Evolutionary conservation across 176 grass and related monocot species (phyloP).

Genomic region (Otatea glauca): DNA sequence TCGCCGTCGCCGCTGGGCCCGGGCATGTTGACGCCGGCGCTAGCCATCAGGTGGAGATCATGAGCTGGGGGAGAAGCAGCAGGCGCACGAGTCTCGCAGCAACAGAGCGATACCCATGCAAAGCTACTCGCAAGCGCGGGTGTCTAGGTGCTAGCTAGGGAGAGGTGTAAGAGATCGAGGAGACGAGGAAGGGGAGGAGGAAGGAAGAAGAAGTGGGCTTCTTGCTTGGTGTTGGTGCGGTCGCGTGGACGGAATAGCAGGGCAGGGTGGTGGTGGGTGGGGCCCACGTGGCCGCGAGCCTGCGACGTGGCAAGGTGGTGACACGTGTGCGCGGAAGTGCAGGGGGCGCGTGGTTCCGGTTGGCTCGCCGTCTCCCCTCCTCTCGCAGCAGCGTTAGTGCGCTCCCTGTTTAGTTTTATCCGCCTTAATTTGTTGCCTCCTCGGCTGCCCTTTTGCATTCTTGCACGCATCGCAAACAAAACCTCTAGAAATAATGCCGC

Average conservation of each 20-base stretch:
- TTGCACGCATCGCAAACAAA: too few relatives aligned
- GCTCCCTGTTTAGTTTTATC: too few relatives aligned
- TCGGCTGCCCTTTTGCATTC: too few relatives aligned
- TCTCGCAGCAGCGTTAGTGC: not conserved
- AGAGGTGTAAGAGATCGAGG: not conserved
- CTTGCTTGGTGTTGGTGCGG: not conserved
- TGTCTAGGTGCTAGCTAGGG: not conserved
- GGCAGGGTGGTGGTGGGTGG: not conserved
- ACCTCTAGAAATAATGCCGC: too few relatives aligned
- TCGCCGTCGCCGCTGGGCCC: slow-evolving; percentile 22
- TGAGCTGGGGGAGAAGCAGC: not conserved
- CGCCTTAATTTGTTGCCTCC: too few relatives aligned
- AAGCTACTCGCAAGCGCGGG: not conserved
- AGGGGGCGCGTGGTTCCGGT: slow-evolving; percentile 11
- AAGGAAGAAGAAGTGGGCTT: not conserved
- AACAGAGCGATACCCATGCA: not conserved
- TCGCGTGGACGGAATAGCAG: slow-evolving; percentile 40
- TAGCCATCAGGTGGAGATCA: slow-evolving; percentile 43
- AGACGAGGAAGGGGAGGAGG: not conserved
- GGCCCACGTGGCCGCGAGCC: slow-evolving; percentile 27
- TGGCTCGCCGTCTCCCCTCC: not conserved
- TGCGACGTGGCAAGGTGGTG: too few relatives aligned
- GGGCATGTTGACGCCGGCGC: slow-evolving; percentile 41
- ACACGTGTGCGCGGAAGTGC: slow-evolving; percentile 49
- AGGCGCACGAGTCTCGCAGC: not conserved